Evolutionary conservation across 2,329 filamentous ascomycete genomes (phyloP), one percentile per base, ranked within the genome.

Genomic region (Pseudogymnoascus sp.): DNA sequence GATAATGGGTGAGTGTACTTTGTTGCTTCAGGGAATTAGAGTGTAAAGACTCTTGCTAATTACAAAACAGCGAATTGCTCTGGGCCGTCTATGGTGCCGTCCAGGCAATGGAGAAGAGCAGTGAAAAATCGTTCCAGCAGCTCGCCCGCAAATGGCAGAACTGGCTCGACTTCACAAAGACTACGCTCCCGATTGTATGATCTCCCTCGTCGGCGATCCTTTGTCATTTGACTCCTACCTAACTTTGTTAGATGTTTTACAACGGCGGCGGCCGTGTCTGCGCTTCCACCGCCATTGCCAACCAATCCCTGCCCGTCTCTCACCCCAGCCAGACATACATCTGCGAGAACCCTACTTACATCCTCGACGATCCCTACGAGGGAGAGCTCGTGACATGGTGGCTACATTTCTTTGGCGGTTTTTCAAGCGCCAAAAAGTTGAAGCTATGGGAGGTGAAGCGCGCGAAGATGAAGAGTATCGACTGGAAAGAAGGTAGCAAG

Each of bases 1-100:
- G 77, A 79, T 45, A 79, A 79, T 61, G 77, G 77, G 75, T 77
- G 68, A 60, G 65, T 10, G 11, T 11, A 16, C 8, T 16, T 21
- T 61, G 13, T 25, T 23, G 4, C 23, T 8, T 31, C 23, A 6
- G 41, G 21, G 16, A 45, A 31, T 54, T 31, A 6, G 14, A 31
- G 14, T 1, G 14, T 23, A 25, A 16, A 13, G 60, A 21, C 21
- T 23, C 2, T 51, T 61, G 19, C 51, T 34, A 23, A 62, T 14
- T 2, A 8, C 19, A 21, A 19, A 54, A 16, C 54, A 77, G 75
- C 39, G 77, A 79, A 64, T 71, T 79, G 0, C 65, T 78, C 0
- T 79, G 77, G 77, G 77, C 77, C 7, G 76, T 79, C 0, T 79
- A 79, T 61, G 76, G 73, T 13, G 75, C 72, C 19, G 74, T 78